Evolutionary conservation across 2,329 filamentous ascomycete genomes (phyloP), one percentile per base, ranked within the genome.

Genomic region (Exophiala bonariae): DNA sequence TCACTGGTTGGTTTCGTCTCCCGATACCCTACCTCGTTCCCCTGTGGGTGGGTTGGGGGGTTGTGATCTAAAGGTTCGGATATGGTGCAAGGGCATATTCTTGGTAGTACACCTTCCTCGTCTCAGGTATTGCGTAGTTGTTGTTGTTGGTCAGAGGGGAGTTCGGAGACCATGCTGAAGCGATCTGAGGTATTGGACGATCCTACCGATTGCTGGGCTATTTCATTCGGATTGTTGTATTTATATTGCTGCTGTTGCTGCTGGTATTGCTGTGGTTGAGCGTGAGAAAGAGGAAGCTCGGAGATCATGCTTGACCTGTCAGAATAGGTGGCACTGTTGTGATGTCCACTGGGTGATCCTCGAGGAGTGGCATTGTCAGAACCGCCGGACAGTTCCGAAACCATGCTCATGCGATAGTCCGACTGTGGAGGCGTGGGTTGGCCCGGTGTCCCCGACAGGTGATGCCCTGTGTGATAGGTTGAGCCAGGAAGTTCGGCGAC

Each of bases 401-500:
- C 41, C 47, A 48, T 50, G 35, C 47, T 52, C 46, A 50, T 46
- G 13, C 53, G 43, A 20, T 31, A 40, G 31, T 49, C 41, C 4
- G 35, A 37, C 6, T 37, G 4, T 9, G 33, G 37, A 10, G 37
- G 28, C 14, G 41, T 35, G 16, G 46, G 33, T 3, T 35, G 41
- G 2, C 14, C 20, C 3, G 44, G 45, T 3, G 52, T 36, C 16
- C 44, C 22, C 6, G 23, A 6, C 6, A 26, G 11, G 16, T 50
- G 43, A 32, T 52, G 41, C 9, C 36, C 35, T 3, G 47, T 40
- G 17, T 52, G 44, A 17, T 37, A 50, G 3, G 41, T 56, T 31
- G 54, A 57, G 14, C 54, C 54, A 18, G 51, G 51, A n/a, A 57
- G 26, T 33, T 57, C 54, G 35, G 51, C 54, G 14, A 54, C 5